These are phyloP conservation scores for Massarina eburnea DNA, from an alignment of 2,329 filamentous ascomycete genomes.

Conservation along the genomic window DNA sequence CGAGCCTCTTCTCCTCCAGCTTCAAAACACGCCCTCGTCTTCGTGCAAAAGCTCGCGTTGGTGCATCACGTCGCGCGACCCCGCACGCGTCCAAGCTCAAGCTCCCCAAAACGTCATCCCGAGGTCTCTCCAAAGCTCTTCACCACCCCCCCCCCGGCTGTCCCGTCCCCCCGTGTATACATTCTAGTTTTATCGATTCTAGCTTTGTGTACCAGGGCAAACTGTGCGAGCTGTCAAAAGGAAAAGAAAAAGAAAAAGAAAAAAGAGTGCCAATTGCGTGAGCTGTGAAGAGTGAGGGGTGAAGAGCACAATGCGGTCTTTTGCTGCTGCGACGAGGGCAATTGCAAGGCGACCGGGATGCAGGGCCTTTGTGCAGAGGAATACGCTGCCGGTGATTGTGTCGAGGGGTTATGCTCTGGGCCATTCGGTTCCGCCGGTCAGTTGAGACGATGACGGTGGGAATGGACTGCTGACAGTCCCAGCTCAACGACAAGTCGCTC, in stretches of 20 bases:
- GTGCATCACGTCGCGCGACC: not conserved
- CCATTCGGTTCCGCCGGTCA: slow-evolving; percentile 46
- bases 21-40: no score
- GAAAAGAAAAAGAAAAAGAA: not conserved
- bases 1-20: not conserved
- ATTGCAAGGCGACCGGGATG: slow-evolving; percentile 33
- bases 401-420: slow-evolving; percentile 48
- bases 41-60: not conserved
- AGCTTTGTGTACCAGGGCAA: no score
- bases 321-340: slow-evolving; percentile 33
- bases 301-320: slow-evolving; percentile 32
- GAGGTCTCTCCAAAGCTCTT: not conserved
- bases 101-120: slow-evolving; percentile 1
- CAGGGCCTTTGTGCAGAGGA: slow-evolving; percentile 34
- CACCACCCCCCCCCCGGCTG: not conserved
- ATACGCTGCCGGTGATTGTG: slow-evolving; percentile 37
- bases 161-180: no score
- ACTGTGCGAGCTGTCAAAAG: no score
- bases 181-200: no score
- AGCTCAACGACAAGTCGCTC: slow-evolving; percentile 59
- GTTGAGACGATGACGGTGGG: slow-evolving; percentile 5
- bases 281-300: not conserved
- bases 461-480: slow-evolving; percentile 13
- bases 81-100: not conserved
- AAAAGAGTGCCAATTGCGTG: no score